Percentiles rank a stretch among this genome's conserved stretches.
Evolutionary conservation across 495 filamentous ascomycete species (phyloP).

Genomic region (Aspergillus bridgeri): DNA sequence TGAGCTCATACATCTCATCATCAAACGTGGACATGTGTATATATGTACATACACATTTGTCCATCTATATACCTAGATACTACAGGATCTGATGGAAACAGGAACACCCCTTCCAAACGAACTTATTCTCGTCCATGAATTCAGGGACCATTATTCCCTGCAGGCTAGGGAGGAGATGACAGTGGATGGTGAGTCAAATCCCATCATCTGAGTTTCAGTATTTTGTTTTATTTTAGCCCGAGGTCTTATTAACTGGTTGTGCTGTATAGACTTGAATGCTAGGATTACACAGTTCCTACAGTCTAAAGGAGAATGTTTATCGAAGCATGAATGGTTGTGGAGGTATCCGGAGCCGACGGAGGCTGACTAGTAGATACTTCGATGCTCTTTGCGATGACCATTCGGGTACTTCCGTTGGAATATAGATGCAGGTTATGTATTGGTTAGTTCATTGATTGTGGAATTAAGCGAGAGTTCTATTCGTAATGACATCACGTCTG

Average conservation of each 20-base stretch:
- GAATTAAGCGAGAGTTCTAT: too few species aligned
- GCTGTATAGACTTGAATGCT: not conserved
- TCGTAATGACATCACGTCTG: too few species aligned
- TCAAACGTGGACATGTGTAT: too few species aligned
- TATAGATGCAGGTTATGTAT: too few species aligned
- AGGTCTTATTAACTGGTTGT: not conserved
- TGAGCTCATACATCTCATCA: too few species aligned
- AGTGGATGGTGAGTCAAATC: not conserved
- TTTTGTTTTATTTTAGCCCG: not conserved
- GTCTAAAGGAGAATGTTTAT: not conserved
- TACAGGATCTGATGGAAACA: not conserved
- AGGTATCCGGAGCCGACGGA: not conserved
- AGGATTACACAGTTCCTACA: not conserved
- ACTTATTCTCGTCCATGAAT: conserved; percentile 2
- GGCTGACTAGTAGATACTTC: too few species aligned
- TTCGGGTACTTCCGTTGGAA: too few species aligned
- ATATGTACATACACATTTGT: too few species aligned
- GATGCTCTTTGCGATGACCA: too few species aligned
- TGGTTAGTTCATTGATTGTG: too few species aligned
- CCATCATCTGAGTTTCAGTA: too few species aligned
- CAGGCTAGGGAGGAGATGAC: not conserved
- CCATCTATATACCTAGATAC: too few species aligned
- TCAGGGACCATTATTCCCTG: conserved; percentile 2
- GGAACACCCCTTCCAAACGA: not conserved
- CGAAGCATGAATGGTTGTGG: not conserved